Conservation (phyloP, 1,284 basidiomycete species). For the Leccinum pachyderme region DNA sequence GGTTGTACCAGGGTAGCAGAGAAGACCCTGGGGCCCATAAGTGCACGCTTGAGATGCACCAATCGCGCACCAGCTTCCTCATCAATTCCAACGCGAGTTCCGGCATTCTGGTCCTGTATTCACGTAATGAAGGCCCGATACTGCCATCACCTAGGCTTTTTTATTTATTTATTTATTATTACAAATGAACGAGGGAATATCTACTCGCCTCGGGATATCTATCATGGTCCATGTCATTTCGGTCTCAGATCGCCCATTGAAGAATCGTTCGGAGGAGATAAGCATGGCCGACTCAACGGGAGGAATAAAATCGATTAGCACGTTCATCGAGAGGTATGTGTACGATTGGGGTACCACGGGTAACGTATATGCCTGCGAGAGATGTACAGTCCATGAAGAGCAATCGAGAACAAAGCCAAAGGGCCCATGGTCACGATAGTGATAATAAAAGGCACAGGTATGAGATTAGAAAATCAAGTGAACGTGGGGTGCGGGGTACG, state of each 20-base stretch:
- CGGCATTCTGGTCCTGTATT: slow-evolving; percentile 6
- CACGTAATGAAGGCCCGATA: slow-evolving; percentile 13
- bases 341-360: slow-evolving; percentile 19
- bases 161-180: neutral
- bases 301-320: slow-evolving; percentile 12
- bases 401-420: slow-evolving; percentile 23
- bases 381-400: slow-evolving; percentile 21
- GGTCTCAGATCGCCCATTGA: neutral
- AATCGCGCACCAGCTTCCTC: slow-evolving; percentile 6
- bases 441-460: slow-evolving; percentile 34
- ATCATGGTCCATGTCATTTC: neutral
- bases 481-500: slow-evolving; percentile 28
- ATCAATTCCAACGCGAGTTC: slow-evolving; percentile 4
- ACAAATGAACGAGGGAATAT: neutral
- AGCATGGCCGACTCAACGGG: neutral
- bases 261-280: neutral
- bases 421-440: slow-evolving; percentile 21
- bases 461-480: slow-evolving; percentile 20
- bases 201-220: neutral
- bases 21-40: slow-evolving; percentile 18
- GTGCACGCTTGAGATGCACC: slow-evolving; percentile 6
- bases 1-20: slow-evolving; percentile 14
- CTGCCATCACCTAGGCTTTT: neutral
- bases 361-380: slow-evolving; percentile 25
- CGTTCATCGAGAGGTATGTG: slow-evolving; percentile 1